Evolutionary conservation across 2,329 filamentous ascomycete species (phyloP), one percentile per base, ranked within the genome.

Genomic region (Aspergillus tamarii): DNA sequence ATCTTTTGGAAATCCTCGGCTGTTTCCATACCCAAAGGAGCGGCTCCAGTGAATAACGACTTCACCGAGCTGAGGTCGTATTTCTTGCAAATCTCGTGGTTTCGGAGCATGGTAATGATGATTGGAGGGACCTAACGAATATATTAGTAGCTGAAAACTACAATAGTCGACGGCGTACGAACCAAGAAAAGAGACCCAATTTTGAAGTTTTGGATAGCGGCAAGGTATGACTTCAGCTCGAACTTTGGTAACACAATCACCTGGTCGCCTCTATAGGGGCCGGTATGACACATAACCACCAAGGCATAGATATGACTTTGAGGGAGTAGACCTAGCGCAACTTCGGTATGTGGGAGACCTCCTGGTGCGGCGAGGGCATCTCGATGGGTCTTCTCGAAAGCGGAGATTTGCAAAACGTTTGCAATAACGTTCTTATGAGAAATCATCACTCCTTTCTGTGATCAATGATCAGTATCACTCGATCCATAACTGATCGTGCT

Each of bases 301-400:
- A 95, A 80, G 4, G 87, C 88, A 75, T 94, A 96, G 67, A 95
- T 95, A 72, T 96, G 92, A 68, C 90, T 93, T 72, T 93, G 87
- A 0, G 91, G 91, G 0, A 94, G 81, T n/a, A 94, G 81, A 6
- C 91, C 91, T 0, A 94, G 84, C 2, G 76, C 80, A 23, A 85
- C 81, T 58, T 88, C 86, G 0, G 78, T 84, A 67, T 84, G 50
- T 85, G 89, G 43, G 80, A 63, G 78, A 72, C 52, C 82, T 73
- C 68, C 85, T 68, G 64, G 71, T 69, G 63, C 46, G 12, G 57
- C 66, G 32, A 70, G 58, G 2, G 46, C 43, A 3, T 72, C 66
- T 9, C 78, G 74, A 48, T 69, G 71, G 0, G 74, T 70, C 36
- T 78, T 74, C 50, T 89, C 87, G 65, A 78, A 88, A 0, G 83